Percentiles rank a stretch among this genome's conserved stretches.
These are phyloP conservation scores for Choanephora cucurbitarum DNA, from an alignment of 371 early-diverging fungal species.

Conservation along the genomic window DNA sequence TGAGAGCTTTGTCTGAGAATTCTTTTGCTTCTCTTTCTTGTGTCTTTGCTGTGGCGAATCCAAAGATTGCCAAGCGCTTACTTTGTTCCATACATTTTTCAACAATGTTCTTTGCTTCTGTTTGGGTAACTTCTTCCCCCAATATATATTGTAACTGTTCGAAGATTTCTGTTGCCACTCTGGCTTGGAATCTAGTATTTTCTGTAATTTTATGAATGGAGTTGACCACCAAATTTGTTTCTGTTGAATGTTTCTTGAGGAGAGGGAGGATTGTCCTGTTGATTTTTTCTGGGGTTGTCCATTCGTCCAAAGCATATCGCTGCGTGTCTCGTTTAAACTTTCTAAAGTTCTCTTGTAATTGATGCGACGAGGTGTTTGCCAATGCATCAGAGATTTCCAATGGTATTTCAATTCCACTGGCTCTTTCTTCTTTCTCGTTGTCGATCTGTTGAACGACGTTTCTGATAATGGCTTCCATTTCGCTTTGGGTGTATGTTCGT, in stretches of 20 bases:
- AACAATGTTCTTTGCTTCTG: background rate
- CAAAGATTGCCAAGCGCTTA: slow-evolving; percentile 9
- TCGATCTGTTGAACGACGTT: no score
- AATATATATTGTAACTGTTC: slow-evolving; percentile 8
- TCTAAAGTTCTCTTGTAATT: slow-evolving; percentile 8
- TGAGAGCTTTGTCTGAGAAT: slow-evolving; percentile 5
- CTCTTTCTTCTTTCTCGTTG: no score
- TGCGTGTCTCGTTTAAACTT: slow-evolving; percentile 1
- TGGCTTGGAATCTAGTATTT: slow-evolving; percentile 11
- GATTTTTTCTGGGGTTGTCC: slow-evolving; percentile 9
- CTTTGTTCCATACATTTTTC: background rate
- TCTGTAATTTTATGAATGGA: slow-evolving; percentile 9
- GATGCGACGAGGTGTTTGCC: background rate
- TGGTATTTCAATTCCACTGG: slow-evolving; percentile 3
- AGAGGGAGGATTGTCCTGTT: slow-evolving; percentile 1
- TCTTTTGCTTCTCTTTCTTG: slow-evolving; percentile 2
- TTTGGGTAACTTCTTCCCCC: background rate
- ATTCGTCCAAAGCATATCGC: slow-evolving; percentile 5
- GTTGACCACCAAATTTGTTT: background rate
- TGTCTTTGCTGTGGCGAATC: slow-evolving; percentile 7
- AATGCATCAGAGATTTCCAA: slow-evolving; percentile 9
- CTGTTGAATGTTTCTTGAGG: background rate
- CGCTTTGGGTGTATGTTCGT: no score
- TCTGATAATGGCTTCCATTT: no score
- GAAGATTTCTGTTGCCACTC: slow-evolving; percentile 8